Percentiles rank a stretch among this genome's conserved stretches.
Evolutionary conservation across 2,329 filamentous ascomycete genomes (phyloP).

Genomic region (Leptosphaerulina australis): DNA sequence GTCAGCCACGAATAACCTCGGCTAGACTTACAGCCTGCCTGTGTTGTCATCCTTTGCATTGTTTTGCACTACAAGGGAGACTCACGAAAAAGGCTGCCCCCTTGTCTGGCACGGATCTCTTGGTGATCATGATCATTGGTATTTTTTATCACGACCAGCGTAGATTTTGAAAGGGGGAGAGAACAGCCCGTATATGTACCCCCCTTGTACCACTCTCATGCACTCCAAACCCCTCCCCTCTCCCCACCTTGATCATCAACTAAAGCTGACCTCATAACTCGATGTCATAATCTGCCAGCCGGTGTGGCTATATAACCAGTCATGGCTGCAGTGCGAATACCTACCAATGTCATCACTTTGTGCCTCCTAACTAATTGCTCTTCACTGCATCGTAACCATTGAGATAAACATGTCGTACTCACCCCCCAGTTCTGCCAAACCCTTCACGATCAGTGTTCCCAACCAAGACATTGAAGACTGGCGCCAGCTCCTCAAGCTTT

Average conservation of each 20-base stretch:
- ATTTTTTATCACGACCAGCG: too few relatives aligned
- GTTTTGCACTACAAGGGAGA: too few relatives aligned
- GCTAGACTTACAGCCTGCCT: background rate
- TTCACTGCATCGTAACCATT: background rate
- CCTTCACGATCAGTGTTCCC: slow-evolving; percentile 43
- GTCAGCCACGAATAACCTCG: background rate
- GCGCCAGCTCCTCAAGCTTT: slow-evolving; percentile 46
- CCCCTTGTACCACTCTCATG: too few relatives aligned
- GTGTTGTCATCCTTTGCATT: too few relatives aligned
- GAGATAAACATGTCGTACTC: slow-evolving; percentile 40
- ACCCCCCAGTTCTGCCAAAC: slow-evolving; percentile 37
- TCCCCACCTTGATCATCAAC: too few relatives aligned
- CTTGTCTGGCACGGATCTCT: too few relatives aligned
- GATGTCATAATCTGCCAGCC: background rate
- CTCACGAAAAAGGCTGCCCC: too few relatives aligned
- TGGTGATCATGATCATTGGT: too few relatives aligned
- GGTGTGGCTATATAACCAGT: slow-evolving; percentile 4
- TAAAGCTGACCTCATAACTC: slow-evolving; percentile 3
- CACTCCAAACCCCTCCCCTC: too few relatives aligned
- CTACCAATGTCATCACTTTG: background rate
- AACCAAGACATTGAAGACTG: slow-evolving; percentile 44
- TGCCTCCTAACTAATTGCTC: background rate
- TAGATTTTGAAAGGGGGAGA: too few relatives aligned
- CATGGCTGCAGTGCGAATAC: background rate
- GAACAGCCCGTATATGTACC: too few relatives aligned